A percentile compares a stretch with the other conserved stretches of the same genome.
These are phyloP conservation scores for Ophiostoma perfectum DNA, from an alignment of 2,329 filamentous ascomycete genomes.

Conservation along the genomic window DNA sequence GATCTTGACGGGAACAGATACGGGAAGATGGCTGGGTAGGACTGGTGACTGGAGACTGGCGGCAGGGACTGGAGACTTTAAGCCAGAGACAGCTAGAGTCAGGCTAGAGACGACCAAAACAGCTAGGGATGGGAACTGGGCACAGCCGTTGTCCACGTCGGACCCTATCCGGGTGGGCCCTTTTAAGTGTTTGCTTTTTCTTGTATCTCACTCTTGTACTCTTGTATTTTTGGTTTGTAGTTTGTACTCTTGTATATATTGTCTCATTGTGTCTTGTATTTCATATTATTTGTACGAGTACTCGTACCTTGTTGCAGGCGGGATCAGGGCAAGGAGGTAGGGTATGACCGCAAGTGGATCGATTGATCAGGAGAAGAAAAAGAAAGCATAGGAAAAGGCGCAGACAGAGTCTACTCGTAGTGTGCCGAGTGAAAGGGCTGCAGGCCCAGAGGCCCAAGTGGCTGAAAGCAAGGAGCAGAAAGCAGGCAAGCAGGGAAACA, in stretches of 20 bases:
- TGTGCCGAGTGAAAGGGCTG: too few species aligned
- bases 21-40: constrained; percentile 8
- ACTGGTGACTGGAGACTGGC: not conserved
- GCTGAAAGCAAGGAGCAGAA: not conserved
- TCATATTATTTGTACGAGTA: not conserved
- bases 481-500: not conserved
- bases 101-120: not conserved
- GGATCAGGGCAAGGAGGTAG: not conserved
- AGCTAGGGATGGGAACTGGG: not conserved
- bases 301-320: not conserved
- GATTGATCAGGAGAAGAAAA: too few species aligned
- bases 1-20: not conserved
- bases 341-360: too few species aligned
- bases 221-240: too few species aligned
- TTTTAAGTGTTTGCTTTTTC: too few species aligned
- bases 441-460: not conserved
- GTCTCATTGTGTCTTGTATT: not conserved
- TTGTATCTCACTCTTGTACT: too few species aligned
- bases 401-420: not conserved
- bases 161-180: too few species aligned
- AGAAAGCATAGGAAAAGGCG: not conserved
- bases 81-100: not conserved
- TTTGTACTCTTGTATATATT: too few species aligned
- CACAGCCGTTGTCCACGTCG: not conserved
- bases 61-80: not conserved